Percentiles rank a stretch among this genome's conserved stretches.
phyloP scores from a whole-genome alignment of 2,329 filamentous ascomycete species.

The Mycosphaerella arachidis region DNA sequence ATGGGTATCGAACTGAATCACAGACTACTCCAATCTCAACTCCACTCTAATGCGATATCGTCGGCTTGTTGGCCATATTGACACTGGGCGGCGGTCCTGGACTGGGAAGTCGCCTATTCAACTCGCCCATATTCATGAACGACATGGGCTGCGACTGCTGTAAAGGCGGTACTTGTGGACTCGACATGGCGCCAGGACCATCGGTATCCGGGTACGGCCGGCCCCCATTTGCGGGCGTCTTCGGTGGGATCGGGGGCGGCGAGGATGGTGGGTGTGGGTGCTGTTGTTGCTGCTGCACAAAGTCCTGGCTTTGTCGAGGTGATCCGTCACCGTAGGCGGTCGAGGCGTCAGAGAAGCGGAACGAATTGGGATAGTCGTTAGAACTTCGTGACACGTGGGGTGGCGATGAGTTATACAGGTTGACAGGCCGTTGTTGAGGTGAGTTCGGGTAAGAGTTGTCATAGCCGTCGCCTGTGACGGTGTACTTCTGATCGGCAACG shows the following conservation, averaged over 20 bases:
- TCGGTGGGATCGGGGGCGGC: conserved; percentile 26
- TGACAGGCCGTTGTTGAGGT: conserved; percentile 4
- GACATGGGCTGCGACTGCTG: conserved; percentile 20
- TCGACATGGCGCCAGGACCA: conserved; percentile 8
- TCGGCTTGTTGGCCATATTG: conserved; percentile 79
- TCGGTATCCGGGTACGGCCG: conserved; percentile 24
- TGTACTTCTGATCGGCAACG: conserved; percentile 61
- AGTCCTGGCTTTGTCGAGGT: conserved; percentile 21
- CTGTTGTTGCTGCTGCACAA: not conserved
- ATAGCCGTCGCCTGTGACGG: conserved; percentile 14
- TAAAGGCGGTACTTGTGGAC: not conserved
- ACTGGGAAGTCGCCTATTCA: conserved; percentile 59
- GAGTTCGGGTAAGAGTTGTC: conserved; percentile 5
- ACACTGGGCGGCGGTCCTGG: conserved; percentile 79
- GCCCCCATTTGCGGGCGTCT: conserved; percentile 22
- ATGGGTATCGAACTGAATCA: not conserved
- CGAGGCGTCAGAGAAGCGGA: conserved; percentile 7
- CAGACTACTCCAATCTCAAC: not conserved
- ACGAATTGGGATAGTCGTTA: conserved; percentile 8
- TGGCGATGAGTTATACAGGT: conserved; percentile 11
- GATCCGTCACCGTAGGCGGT: conserved; percentile 11
- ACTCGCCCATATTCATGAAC: conserved; percentile 32
- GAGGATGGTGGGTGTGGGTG: not conserved
- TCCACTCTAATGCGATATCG: conserved; percentile 8
- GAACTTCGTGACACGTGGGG: conserved; percentile 10